phyloP scores from a whole-genome alignment of 352 stramenopile genomes.

The Globisporangium echinulatum region DNA sequence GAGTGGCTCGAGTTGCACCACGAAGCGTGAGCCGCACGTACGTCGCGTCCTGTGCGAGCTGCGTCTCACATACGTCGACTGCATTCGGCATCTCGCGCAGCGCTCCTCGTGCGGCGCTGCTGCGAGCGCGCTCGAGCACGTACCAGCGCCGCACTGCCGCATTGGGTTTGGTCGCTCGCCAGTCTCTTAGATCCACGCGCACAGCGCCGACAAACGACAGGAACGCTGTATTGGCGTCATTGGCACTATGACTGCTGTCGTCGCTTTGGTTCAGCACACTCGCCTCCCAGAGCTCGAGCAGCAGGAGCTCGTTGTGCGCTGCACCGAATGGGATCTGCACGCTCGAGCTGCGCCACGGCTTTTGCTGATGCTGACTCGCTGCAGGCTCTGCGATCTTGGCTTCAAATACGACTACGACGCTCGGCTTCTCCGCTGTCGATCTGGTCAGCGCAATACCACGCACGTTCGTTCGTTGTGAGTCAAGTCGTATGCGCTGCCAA shows the following conservation, averaged over 20 bases:
- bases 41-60: background rate
- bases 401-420: background rate
- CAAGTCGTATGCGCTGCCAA: too few relatives aligned
- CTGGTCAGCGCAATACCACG: too few relatives aligned
- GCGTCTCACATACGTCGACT: slow-evolving; percentile 7
- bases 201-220: slow-evolving; percentile 7
- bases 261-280: too few relatives aligned
- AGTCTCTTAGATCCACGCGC: slow-evolving; percentile 1
- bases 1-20: background rate
- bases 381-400: background rate
- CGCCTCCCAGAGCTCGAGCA: slow-evolving; percentile 8
- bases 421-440: too few relatives aligned
- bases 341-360: slow-evolving; percentile 2
- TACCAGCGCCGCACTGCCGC: slow-evolving; percentile 9
- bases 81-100: background rate
- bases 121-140: background rate
- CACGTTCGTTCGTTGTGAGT: too few relatives aligned
- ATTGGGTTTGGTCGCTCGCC: background rate
- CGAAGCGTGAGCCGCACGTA: slow-evolving; percentile 5
- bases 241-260: too few relatives aligned
- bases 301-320: background rate
- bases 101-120: too few relatives aligned
- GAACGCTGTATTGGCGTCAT: background rate
- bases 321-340: background rate
- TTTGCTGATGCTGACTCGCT: background rate